phyloP scores from a whole-genome alignment of 1,284 basidiomycete species.

The Ustilago shanxiensis region DNA sequence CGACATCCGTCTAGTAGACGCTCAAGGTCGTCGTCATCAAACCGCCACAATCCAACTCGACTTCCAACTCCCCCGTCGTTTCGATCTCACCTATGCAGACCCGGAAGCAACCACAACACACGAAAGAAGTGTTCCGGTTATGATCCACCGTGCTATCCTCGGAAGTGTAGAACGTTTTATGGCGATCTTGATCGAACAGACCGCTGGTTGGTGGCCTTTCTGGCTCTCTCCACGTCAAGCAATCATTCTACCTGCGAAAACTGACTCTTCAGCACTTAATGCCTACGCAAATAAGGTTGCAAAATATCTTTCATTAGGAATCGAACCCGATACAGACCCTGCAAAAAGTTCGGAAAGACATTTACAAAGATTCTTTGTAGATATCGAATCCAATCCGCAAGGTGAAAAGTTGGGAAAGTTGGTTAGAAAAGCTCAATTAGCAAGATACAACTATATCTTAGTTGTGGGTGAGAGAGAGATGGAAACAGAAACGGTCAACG shows the following conservation, averaged over 20 bases:
- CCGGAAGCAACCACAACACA: conserved; percentile 15
- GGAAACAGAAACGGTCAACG: conserved; percentile 50
- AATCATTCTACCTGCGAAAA: conserved; percentile 54
- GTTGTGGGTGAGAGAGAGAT: conserved; percentile 66
- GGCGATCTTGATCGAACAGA: conserved; percentile 67
- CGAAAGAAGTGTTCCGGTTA: conserved; percentile 50
- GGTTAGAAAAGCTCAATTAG: conserved; percentile 58
- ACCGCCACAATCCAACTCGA: conserved; percentile 69
- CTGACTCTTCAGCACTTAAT: conserved; percentile 21
- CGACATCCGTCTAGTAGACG: conserved; percentile 67
- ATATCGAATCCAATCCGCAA: conserved; percentile 54
- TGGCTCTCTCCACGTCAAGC: conserved; percentile 67
- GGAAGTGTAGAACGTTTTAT: conserved; percentile 68
- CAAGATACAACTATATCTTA: conserved; percentile 63
- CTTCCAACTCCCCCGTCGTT: conserved; percentile 67
- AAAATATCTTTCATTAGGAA: conserved; percentile 41
- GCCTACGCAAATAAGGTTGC: conserved; percentile 48
- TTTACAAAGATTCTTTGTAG: conserved; percentile 65
- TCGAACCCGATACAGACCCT: conserved; percentile 13
- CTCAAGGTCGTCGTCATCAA: conserved; percentile 62
- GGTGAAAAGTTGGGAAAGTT: conserved; percentile 60
- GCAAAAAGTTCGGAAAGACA: conserved; percentile 17
- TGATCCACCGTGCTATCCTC: conserved; percentile 69
- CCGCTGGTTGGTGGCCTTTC: conserved; percentile 66
- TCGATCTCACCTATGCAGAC: conserved; percentile 60